A percentile compares a stretch with the other conserved stretches of the same genome.
These are phyloP conservation scores for Ophiobolus disseminans DNA, from an alignment of 2,329 filamentous ascomycete species.

Conservation along the genomic window DNA sequence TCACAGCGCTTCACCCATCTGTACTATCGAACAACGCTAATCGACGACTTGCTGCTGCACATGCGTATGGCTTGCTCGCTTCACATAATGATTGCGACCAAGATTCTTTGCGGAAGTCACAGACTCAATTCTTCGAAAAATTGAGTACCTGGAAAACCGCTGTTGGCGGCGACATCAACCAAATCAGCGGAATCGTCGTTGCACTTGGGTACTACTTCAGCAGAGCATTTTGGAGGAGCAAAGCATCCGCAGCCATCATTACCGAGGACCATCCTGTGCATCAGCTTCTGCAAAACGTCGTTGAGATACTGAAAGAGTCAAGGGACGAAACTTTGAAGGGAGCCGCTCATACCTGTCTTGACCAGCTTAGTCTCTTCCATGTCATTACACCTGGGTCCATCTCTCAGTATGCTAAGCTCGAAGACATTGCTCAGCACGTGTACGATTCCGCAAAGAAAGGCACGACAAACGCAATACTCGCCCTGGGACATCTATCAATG, in stretches of 20 bases:
- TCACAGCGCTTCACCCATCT: conserved; percentile 62
- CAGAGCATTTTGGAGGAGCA: conserved; percentile 60
- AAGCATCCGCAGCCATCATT: conserved; percentile 19
- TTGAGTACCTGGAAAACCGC: conserved; percentile 63
- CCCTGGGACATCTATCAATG: conserved; percentile 78
- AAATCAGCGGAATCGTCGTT: conserved; percentile 67
- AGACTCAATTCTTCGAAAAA: conserved; percentile 57
- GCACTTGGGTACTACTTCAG: conserved; percentile 66
- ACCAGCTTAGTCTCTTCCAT: conserved; percentile 67
- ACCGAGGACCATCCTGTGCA: conserved; percentile 48
- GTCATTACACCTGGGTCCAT: conserved; percentile 56
- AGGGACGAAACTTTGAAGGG: conserved; percentile 65
- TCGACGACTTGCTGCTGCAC: conserved; percentile 70
- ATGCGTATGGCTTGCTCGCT: conserved; percentile 76
- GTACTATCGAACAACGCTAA: conserved; percentile 76
- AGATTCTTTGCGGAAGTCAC: conserved; percentile 51
- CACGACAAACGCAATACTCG: conserved; percentile 80
- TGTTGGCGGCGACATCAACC: conserved; percentile 65
- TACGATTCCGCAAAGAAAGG: conserved; percentile 76
- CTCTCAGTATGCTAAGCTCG: conserved; percentile 45
- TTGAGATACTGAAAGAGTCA: conserved; percentile 61
- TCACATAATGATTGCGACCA: conserved; percentile 63
- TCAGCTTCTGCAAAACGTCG: conserved; percentile 53
- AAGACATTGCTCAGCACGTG: conserved; percentile 67
- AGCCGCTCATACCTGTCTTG: conserved; percentile 64